These are phyloP conservation scores for Colletotrichum australisinense DNA, from an alignment of 2,329 filamentous ascomycete species.

Conservation along the genomic window DNA sequence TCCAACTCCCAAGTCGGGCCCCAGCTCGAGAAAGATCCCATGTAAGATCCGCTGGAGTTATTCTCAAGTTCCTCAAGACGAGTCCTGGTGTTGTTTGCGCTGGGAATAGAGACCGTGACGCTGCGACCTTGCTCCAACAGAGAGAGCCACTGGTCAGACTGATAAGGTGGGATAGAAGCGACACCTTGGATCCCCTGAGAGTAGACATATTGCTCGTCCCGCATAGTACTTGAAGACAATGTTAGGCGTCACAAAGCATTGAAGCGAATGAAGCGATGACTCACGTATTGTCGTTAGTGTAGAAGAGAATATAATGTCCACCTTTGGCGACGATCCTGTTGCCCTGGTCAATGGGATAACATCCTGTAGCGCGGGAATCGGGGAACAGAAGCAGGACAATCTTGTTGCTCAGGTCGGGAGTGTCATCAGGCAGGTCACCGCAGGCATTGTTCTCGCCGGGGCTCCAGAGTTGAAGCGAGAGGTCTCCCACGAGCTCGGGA, in stretches of 20 bases:
- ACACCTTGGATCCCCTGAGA: conserved; percentile 8
- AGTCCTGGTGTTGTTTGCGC: conserved; percentile 27
- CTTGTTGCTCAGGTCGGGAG: conserved; percentile 51
- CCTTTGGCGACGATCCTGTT: conserved; percentile 53
- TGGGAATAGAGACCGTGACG: conserved; percentile 7
- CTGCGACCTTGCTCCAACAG: not conserved
- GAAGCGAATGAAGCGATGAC: not conserved
- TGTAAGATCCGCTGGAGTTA: conserved; percentile 41
- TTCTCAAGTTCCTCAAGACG: conserved; percentile 26
- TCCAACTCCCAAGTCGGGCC: conserved; percentile 70
- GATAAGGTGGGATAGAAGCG: conserved; percentile 17
- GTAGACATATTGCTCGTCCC: conserved; percentile 16
- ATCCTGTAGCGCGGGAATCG: conserved; percentile 45
- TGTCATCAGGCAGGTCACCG: conserved; percentile 43
- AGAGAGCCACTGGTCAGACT: conserved; percentile 15
- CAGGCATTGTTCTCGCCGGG: conserved; percentile 31
- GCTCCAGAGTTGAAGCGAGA: conserved; percentile 35
- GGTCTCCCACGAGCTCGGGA: conserved; percentile 9
- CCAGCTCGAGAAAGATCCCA: conserved; percentile 67
- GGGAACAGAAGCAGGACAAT: conserved; percentile 52
- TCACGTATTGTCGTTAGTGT: conserved; percentile 39
- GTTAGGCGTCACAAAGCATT: no score
- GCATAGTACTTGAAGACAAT: not conserved
- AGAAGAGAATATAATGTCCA: conserved; percentile 48
- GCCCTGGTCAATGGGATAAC: conserved; percentile 44